phyloP scores from a whole-genome alignment of 2,329 filamentous ascomycete species.

The Beauveria sp. region DNA sequence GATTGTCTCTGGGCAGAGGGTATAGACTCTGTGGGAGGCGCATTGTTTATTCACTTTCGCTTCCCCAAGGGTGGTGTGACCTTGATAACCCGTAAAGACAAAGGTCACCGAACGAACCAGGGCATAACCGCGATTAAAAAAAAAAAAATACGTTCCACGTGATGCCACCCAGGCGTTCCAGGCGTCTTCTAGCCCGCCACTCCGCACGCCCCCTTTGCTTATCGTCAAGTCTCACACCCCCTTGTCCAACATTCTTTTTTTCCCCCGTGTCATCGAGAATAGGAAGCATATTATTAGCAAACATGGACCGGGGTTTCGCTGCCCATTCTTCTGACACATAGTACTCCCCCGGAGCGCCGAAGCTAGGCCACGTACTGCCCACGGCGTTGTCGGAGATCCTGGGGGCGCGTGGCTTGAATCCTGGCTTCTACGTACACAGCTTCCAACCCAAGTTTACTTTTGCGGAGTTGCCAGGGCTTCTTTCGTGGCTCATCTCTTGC shows the following conservation, averaged over 20 bases:
- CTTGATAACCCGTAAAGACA: too few species aligned
- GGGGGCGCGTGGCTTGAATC: not conserved
- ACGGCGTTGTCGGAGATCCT: slow-evolving; percentile 1
- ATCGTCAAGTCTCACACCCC: not conserved
- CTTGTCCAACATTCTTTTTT: not conserved
- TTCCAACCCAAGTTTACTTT: not conserved
- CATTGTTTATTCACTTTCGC: too few species aligned
- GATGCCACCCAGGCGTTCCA: slow-evolving; percentile 8
- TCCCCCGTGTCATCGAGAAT: not conserved
- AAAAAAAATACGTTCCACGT: not conserved
- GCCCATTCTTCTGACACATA: slow-evolving; percentile 7
- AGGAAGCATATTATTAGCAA: not conserved
- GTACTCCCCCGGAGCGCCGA: not conserved
- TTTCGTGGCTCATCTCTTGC: not conserved
- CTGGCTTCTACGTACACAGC: not conserved
- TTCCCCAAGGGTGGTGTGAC: not conserved
- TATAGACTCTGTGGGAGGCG: too few species aligned
- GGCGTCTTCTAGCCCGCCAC: slow-evolving; percentile 4
- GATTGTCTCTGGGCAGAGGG: too few species aligned
- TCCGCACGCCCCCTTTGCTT: not conserved
- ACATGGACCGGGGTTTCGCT: not conserved
- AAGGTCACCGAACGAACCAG: not conserved
- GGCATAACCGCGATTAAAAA: not conserved
- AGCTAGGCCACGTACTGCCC: not conserved
- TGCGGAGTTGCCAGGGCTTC: not conserved